These are phyloP conservation scores for Trichoderma lentiforme DNA, from an alignment of 2,329 filamentous ascomycete genomes.

Conservation along the genomic window DNA sequence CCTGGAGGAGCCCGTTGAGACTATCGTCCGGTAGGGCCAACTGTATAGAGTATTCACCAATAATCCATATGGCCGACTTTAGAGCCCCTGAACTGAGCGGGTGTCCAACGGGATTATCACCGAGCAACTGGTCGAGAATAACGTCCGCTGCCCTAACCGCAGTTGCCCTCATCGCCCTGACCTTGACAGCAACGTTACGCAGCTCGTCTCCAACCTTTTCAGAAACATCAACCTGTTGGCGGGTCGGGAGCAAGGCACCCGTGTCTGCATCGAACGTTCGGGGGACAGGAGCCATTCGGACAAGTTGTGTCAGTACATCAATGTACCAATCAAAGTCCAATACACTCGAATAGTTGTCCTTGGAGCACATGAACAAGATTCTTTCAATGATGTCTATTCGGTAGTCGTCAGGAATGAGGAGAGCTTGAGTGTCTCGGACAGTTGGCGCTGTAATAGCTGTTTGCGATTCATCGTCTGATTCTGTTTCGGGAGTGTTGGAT, in stretches of 20 bases:
- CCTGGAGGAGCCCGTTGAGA: constrained; percentile 70
- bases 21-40: constrained; percentile 68
- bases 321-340: constrained; percentile 98
- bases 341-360: constrained; percentile 81
- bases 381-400: constrained; percentile 75
- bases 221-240: constrained; percentile 48
- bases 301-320: constrained; percentile 79
- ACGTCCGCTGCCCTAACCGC: constrained; percentile 82
- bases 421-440: constrained; percentile 39
- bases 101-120: constrained; percentile 53
- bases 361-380: constrained; percentile 85
- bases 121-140: constrained; percentile 58
- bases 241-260: constrained; percentile 29
- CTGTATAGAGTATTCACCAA: constrained; percentile 80
- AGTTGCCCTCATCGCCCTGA: constrained; percentile 74
- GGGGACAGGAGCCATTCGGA: constrained; percentile 63
- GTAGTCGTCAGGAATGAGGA: constrained; percentile 81
- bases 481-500: constrained; percentile 40
- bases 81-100: constrained; percentile 63
- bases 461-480: constrained; percentile 52
- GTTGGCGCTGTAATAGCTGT: constrained; percentile 37
- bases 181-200: constrained; percentile 86
- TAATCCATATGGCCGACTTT: constrained; percentile 75
- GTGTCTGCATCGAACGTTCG: constrained; percentile 39
- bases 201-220: constrained; percentile 79